A percentile compares a stretch with the other conserved stretches of the same genome.
phyloP scores from a whole-genome alignment of 179 eudicot species.

The Amaranthus tricolor region DNA sequence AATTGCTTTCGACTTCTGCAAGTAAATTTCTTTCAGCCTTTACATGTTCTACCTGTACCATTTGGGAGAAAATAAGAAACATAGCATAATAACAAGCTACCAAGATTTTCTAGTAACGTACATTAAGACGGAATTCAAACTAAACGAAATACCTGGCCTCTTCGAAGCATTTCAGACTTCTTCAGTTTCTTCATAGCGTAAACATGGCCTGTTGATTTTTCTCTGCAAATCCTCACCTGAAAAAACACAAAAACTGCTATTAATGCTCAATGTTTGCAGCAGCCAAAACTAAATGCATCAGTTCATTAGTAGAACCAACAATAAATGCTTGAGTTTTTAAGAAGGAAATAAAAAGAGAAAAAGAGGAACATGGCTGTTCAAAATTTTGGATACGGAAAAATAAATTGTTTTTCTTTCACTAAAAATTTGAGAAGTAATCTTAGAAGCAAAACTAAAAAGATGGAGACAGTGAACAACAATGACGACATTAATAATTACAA shows the following conservation, averaged over 20 bases:
- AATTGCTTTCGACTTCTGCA: constrained; percentile 95
- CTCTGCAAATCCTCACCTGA: constrained; percentile 88
- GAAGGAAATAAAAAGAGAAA: too few relatives aligned
- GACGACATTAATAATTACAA: too few relatives aligned
- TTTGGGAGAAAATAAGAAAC: constrained; percentile 3
- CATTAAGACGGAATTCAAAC: constrained; percentile 10
- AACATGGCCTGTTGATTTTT: constrained; percentile 71
- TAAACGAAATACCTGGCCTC: constrained; percentile 72
- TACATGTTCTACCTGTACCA: constrained; percentile 86
- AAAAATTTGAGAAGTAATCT: too few relatives aligned
- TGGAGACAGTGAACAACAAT: too few relatives aligned
- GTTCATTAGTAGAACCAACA: not conserved
- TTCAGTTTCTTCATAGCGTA: constrained; percentile 95
- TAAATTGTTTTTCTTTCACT: too few relatives aligned
- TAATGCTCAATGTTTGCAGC: constrained; percentile 16
- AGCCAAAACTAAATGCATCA: not conserved
- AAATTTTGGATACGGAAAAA: too few relatives aligned
- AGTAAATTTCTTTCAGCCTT: constrained; percentile 95
- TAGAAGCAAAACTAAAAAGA: too few relatives aligned
- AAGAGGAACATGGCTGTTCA: too few relatives aligned
- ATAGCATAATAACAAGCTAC: constrained; percentile 18
- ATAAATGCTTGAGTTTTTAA: too few relatives aligned
- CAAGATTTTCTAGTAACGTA: not conserved
- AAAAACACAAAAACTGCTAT: constrained; percentile 16
- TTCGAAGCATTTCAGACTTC: constrained; percentile 95